Evolutionary conservation across 306 rosid species (phyloP), one percentile per base, ranked within the genome.

Genomic region (Astragalus glycyphyllos): DNA sequence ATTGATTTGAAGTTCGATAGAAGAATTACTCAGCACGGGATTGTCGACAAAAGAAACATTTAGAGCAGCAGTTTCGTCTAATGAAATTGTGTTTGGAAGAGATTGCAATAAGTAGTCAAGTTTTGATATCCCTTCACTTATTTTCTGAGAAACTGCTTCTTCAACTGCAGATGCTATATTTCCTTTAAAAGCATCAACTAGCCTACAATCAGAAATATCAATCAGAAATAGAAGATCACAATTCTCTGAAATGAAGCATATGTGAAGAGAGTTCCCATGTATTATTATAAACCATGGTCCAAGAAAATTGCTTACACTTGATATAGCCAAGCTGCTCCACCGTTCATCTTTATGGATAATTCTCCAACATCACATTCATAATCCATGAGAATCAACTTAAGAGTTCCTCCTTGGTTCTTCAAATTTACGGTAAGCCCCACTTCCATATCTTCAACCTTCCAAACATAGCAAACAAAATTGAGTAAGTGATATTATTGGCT

Each of bases 251-350:
- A 58, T 6, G 40, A 54, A 58, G 15, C 16, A 59, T 38, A 61
- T 41, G 53, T 13, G 51, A 59, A 66, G 50, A 64, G 34, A 71
- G 12, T 42, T 74, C 51, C 11, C 15, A 57, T 56, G 11, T 11
- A 31, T 40, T 73, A 40, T 49, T 47, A 71, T 48, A 48, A 17
- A 60, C 13, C 58, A 58, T 16, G 5, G 69, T 23, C 74, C 47
- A 41, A 58, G 71, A 84, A 68, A 55, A 65, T 73, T 68, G 76
- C 77, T 50, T 89, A 93, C 97, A 79, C 84, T 89, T 93, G 89
- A 83, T 93, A 90, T 84, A 94, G 90, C 98, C 98, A 93, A 48
- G 97, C 90, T 66, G 84, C 96, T 66, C 94, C 98, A 29, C 98
- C 96, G 4, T 89, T 73, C 77, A 94, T 29, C 71, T 84, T 82